A percentile compares a stretch with the other conserved stretches of the same genome.
Conservation (phyloP, 257 asterid genomes). For the Haberlea rhodopensis region DNA sequence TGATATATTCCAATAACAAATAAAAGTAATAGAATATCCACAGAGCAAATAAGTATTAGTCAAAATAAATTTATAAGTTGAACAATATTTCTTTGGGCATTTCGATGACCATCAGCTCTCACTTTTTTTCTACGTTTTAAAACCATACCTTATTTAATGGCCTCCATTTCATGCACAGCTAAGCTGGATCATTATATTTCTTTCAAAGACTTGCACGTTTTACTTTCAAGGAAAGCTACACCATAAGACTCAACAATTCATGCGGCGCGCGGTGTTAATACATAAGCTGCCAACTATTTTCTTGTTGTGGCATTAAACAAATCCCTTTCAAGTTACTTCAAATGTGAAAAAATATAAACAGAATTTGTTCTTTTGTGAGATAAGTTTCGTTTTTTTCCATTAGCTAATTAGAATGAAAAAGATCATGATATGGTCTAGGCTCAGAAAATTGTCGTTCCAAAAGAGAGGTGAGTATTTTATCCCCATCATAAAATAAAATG, state of each 20-base stretch:
- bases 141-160: constrained; percentile 13
- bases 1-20: no score
- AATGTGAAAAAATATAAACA: constrained; percentile 18
- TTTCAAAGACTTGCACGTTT: constrained; percentile 24
- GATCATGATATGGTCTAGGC: constrained; percentile 29
- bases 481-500: not conserved
- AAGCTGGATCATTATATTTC: not conserved
- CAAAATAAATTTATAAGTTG: no score
- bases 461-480: constrained; percentile 38
- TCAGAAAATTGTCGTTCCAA: constrained; percentile 21
- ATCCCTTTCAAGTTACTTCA: constrained; percentile 15
- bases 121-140: no score
- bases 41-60: no score
- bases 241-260: constrained; percentile 11
- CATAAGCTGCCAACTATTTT: constrained; percentile 24
- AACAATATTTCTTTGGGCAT: no score
- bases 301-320: constrained; percentile 11
- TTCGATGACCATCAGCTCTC: constrained; percentile 17
- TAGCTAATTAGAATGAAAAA: constrained; percentile 1
- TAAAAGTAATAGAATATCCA: no score
- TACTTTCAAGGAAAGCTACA: constrained; percentile 42
- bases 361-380: not conserved
- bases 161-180: constrained; percentile 28
- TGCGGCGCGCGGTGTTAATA: constrained; percentile 26
- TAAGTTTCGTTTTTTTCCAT: constrained; percentile 1